Evolutionary conservation across 1,284 basidiomycete genomes (phyloP).

Genomic region (Rhodotorula sp.): DNA sequence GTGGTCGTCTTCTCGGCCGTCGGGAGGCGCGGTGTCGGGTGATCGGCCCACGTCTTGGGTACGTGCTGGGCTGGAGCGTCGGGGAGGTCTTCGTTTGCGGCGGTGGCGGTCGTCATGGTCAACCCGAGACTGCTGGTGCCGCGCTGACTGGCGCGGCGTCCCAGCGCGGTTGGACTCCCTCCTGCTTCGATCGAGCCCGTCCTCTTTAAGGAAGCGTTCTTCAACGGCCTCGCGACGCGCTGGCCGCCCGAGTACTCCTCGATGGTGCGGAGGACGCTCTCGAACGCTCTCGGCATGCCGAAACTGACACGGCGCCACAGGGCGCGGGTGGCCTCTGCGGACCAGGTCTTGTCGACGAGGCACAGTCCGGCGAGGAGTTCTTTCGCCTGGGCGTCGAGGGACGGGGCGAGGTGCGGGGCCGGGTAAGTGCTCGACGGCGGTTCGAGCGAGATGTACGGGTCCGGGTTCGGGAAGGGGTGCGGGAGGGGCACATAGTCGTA

Average conservation of each 20-base stretch:
- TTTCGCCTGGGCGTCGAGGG: slow-evolving; percentile 22
- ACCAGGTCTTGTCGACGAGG: slow-evolving; percentile 32
- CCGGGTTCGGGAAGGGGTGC: slow-evolving; percentile 27
- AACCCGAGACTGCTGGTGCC: background rate
- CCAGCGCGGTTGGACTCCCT: background rate
- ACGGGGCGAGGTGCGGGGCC: slow-evolving; percentile 13
- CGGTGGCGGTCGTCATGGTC: background rate
- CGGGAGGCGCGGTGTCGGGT: background rate
- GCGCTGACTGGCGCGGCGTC: background rate
- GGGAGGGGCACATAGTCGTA: slow-evolving; percentile 25
- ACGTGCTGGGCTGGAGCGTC: background rate
- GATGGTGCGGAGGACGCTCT: slow-evolving; percentile 32
- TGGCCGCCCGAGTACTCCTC: slow-evolving; percentile 33
- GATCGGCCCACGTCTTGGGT: background rate
- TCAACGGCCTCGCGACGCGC: slow-evolving; percentile 14
- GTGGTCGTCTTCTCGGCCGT: background rate
- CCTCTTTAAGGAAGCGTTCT: background rate
- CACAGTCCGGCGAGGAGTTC: slow-evolving; percentile 15
- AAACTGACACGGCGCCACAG: slow-evolving; percentile 37
- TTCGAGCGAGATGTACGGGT: slow-evolving; percentile 34
- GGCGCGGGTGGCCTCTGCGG: slow-evolving; percentile 30
- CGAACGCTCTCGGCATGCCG: slow-evolving; percentile 36
- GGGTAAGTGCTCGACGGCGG: slow-evolving; percentile 3
- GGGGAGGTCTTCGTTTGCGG: background rate
- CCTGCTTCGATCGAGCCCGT: background rate